phyloP scores from a whole-genome alignment of 345 rosid species.

The Dipteronia sinensis region DNA sequence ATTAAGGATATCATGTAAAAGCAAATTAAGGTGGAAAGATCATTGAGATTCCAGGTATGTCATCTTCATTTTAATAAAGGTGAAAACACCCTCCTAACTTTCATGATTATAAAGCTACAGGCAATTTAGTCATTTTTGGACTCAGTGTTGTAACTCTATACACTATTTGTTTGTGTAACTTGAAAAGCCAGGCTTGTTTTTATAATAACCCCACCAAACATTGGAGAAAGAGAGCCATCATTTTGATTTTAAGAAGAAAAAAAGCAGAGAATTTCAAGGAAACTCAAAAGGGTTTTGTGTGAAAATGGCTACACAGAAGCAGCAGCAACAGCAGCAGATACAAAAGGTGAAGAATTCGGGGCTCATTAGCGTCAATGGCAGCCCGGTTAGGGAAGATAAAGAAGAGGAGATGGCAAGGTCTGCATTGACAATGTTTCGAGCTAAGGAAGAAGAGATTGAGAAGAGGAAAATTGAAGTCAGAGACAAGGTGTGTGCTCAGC shows the following conservation, averaged over 20 bases:
- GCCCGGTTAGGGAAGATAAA: constrained; percentile 54
- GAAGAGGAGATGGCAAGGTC: constrained; percentile 78
- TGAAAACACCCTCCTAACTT: constrained; percentile 30
- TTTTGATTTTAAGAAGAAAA: constrained; percentile 6
- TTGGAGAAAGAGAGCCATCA: constrained; percentile 43
- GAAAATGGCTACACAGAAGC: constrained; percentile 55
- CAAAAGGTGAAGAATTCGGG: constrained; percentile 57
- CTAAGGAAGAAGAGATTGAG: constrained; percentile 94
- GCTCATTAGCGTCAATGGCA: constrained; percentile 35
- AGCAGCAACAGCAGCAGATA: constrained; percentile 49
- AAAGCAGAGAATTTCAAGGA: constrained; percentile 18
- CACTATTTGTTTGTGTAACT: constrained; percentile 24
- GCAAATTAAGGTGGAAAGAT: constrained; percentile 23
- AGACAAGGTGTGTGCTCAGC: constrained; percentile 63
- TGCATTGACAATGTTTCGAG: constrained; percentile 66
- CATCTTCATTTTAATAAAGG: constrained; percentile 32
- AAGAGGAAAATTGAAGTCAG: constrained; percentile 76
- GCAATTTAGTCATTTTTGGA: constrained; percentile 30
- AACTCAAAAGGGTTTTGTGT: constrained; percentile 7
- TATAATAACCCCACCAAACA: constrained; percentile 26
- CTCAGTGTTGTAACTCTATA: neutral
- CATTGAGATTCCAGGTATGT: constrained; percentile 19
- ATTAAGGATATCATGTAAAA: constrained; percentile 4
- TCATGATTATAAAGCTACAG: constrained; percentile 34
- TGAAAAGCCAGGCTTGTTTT: constrained; percentile 39